These are phyloP conservation scores for Candida frijolesensis DNA, from an alignment of 1,139 yeast species.

Conservation along the genomic window DNA sequence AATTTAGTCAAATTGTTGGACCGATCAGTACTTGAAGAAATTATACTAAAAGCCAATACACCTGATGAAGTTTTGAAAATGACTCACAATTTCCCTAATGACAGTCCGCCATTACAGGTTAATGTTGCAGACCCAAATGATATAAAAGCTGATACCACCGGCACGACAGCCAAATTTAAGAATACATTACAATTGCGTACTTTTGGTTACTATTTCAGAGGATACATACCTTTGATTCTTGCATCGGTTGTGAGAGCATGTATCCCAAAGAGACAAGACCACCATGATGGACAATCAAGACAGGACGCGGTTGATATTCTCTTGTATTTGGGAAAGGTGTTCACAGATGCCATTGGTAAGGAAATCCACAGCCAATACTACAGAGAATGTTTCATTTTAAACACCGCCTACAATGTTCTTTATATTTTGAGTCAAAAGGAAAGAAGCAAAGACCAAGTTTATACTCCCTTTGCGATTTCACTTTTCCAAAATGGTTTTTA, in stretches of 20 bases:
- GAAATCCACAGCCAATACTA: constrained; percentile 22
- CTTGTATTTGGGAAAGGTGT: constrained; percentile 32
- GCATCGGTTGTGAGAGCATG: constrained; percentile 43
- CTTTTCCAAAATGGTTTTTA: constrained; percentile 53
- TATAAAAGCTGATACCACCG: constrained; percentile 35
- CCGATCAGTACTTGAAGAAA: constrained; percentile 60
- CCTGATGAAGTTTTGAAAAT: constrained; percentile 51
- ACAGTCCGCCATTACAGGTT: constrained; percentile 39
- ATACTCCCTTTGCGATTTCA: constrained; percentile 48
- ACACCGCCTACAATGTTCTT: constrained; percentile 31
- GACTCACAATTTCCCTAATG: constrained; percentile 36
- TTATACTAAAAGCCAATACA: constrained; percentile 44
- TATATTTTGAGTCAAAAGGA: constrained; percentile 32
- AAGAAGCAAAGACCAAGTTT: constrained; percentile 32
- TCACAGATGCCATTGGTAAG: constrained; percentile 29
- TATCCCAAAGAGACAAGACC: constrained; percentile 49
- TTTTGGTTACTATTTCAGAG: constrained; percentile 52
- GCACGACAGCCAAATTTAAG: constrained; percentile 57
- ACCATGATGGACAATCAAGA: constrained; percentile 32
- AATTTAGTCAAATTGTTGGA: constrained; percentile 48
- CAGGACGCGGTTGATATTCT: constrained; percentile 45
- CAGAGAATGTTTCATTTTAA: constrained; percentile 30
- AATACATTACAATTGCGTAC: constrained; percentile 60
- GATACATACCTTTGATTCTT: constrained; percentile 46
- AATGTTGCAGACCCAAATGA: constrained; percentile 36